Evolutionary conservation across 352 stramenopile genomes (phyloP).

Genomic region (Phytophthora pisi): DNA sequence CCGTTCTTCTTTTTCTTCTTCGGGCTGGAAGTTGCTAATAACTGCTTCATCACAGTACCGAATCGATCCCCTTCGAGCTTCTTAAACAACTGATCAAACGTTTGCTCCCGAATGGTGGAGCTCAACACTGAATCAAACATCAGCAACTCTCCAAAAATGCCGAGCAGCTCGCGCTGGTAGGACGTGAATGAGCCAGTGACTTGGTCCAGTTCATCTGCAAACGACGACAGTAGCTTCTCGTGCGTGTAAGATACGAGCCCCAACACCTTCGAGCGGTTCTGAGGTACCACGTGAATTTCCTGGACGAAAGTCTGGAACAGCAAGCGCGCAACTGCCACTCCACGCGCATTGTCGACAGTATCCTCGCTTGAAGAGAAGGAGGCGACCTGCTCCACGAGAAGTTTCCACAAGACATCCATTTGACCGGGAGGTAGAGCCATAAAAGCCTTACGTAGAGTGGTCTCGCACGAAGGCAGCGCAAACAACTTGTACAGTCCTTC

Average conservation of each 20-base stretch:
- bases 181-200: conserved; percentile 28
- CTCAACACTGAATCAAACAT: conserved; percentile 69
- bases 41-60: conserved; percentile 38
- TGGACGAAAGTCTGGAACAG: conserved; percentile 80
- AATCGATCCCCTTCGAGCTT: conserved; percentile 47
- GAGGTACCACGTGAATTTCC: conserved; percentile 80
- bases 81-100: conserved; percentile 52
- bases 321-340: conserved; percentile 65
- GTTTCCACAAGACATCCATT: conserved; percentile 74
- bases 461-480: conserved; percentile 45
- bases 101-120: conserved; percentile 42
- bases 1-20: conserved; percentile 25
- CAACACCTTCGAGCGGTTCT: conserved; percentile 71
- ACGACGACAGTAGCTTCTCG: conserved; percentile 53
- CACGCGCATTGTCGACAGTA: conserved; percentile 12
- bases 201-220: conserved; percentile 29
- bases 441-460: conserved; percentile 68
- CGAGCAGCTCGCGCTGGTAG: conserved; percentile 70
- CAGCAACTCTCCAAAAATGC: conserved; percentile 77
- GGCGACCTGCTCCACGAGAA: conserved; percentile 63
- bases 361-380: conserved; percentile 26
- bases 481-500: conserved; percentile 64
- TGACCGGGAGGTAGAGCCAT: conserved; percentile 78
- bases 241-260: conserved; percentile 57
- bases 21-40: conserved; percentile 35